Evolutionary conservation across 768 basidiomycete species (phyloP), one percentile per base, ranked within the genome.

Genomic region (Serendipita sp.): DNA sequence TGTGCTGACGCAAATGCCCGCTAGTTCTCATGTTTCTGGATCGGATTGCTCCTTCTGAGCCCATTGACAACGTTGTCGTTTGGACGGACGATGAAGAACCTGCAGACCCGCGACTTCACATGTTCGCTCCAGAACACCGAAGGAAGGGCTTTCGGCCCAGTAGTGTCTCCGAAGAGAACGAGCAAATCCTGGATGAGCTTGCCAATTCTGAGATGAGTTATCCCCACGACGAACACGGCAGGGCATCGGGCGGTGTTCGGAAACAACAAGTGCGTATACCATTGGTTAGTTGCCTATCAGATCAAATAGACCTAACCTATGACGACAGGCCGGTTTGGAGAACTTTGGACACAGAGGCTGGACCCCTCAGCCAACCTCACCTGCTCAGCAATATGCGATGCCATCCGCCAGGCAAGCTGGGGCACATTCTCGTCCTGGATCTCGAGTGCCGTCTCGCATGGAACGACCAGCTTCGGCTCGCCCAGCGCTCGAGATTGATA

Each of bases 41-140:
- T n/a, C 56, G 56, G 23, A 60, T 60, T 8, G 56, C 56, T 28
- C 56, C 56, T 60, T 30, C 56, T 23, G 56, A 60, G 10, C 56
- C 56, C 1, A 35, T 60, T n/a, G 56, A 60, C 35, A 60, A 60
- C n/a, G 28, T 60, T 11, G 56, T 60, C 35, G 56, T 60, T 36
- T 60, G 56, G 56, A 60, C 56, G 23, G 56, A 60, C 56, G 56
- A 60, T 36, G 56, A 60, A 32, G 56, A 60, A 36, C 56, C 56
- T 36, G 56, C 56, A 8, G 56, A 60, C 35, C 56, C 23, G 0
- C 56, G 56, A 23, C 28, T 60, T 28, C 56, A 60, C n/a, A 60
- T 60, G 56, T 3, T 60, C n/a, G 28, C 35, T 23, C 56, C 56
- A 23, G 56, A 60, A 30, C 56, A 60, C 56, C 56, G 56, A 8